These are phyloP conservation scores for Blastobotrys peoriensis DNA, from an alignment of 805 yeast genomes.

Conservation along the genomic window DNA sequence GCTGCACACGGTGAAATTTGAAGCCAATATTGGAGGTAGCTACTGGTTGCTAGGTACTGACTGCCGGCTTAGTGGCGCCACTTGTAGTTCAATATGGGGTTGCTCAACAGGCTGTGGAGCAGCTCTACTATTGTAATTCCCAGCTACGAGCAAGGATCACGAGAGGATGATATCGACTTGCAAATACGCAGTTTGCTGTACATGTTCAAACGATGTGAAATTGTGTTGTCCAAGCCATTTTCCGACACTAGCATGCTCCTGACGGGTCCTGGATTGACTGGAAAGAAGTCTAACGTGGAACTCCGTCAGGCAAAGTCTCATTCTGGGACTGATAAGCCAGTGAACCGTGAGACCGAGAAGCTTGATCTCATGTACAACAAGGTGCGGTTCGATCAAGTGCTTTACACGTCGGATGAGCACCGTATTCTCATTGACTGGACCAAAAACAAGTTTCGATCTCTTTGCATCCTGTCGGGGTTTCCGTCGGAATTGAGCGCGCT, in stretches of 20 bases:
- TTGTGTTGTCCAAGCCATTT: constrained; percentile 41
- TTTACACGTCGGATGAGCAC: constrained; percentile 49
- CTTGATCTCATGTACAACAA: constrained; percentile 53
- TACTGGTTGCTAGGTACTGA: too few species aligned
- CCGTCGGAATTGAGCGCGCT: constrained; percentile 37
- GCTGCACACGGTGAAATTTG: too few species aligned
- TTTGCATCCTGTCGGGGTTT: constrained; percentile 46
- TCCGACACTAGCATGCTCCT: constrained; percentile 4
- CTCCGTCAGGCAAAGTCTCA: neutral
- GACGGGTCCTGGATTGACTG: neutral
- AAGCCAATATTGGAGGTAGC: too few species aligned
- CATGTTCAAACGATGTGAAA: constrained; percentile 46
- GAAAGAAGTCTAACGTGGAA: neutral
- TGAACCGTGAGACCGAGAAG: constrained; percentile 30
- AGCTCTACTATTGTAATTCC: constrained; percentile 39
- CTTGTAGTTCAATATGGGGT: too few species aligned
- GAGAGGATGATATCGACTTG: constrained; percentile 54
- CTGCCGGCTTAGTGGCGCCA: too few species aligned
- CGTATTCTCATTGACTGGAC: constrained; percentile 60
- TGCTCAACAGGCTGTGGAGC: neutral
- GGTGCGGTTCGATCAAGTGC: constrained; percentile 35
- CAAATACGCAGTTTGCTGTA: constrained; percentile 56
- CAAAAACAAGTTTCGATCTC: constrained; percentile 59
- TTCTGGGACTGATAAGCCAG: neutral
- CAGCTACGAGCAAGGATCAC: constrained; percentile 39